phyloP scores from a whole-genome alignment of 83 land plant genomes.

The Thuja plicata region DNA sequence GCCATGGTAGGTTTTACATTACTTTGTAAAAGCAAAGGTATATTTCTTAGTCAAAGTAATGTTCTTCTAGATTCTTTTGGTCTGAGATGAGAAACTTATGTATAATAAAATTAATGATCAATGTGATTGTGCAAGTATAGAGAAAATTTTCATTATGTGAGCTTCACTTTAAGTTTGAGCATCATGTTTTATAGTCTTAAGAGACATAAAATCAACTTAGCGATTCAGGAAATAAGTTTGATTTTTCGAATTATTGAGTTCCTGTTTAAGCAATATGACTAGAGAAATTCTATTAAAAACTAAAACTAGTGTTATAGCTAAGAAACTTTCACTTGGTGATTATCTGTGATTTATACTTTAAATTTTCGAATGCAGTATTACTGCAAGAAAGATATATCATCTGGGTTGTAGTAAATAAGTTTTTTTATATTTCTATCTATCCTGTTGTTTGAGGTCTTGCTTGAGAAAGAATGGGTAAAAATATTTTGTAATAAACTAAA shows the following conservation, averaged over 20 bases:
- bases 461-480: neutral
- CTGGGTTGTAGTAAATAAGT: too few relatives aligned
- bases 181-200: neutral
- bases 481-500: neutral
- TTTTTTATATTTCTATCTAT: too few relatives aligned
- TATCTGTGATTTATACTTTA: too few relatives aligned
- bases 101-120: neutral
- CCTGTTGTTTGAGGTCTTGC: neutral
- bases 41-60: neutral
- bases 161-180: neutral
- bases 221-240: neutral
- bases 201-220: neutral
- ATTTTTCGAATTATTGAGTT: neutral
- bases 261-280: neutral
- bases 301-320: too few relatives aligned
- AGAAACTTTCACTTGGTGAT: too few relatives aligned
- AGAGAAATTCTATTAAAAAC: neutral
- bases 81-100: neutral
- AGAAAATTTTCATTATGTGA: neutral
- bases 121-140: neutral
- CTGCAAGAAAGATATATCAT: too few relatives aligned
- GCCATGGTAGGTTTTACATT: neutral
- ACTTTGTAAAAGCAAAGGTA: neutral
- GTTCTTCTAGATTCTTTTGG: neutral
- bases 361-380: too few relatives aligned